Evolutionary conservation across 2,329 filamentous ascomycete species (phyloP), one percentile per base, ranked within the genome.

Genomic region (Clonostachys byssicola): DNA sequence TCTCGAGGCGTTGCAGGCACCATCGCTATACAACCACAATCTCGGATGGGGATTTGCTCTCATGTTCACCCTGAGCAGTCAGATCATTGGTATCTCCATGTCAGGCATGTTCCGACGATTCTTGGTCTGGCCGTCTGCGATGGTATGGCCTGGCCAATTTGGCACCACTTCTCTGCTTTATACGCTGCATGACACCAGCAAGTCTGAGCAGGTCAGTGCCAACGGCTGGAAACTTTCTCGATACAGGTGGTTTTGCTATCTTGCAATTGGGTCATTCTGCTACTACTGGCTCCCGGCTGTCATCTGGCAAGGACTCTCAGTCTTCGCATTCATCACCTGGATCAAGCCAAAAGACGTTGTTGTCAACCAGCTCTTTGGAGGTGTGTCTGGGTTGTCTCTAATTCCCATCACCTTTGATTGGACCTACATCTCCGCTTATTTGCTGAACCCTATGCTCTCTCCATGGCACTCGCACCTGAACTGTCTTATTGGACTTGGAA

Each of bases 321-420:
- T 76, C 34, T 85, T 85, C 56, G 77, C 78, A 30, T 85, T 79
- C 63, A 67, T 77, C 12, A 78, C 76, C 35, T 85, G 83, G 81
- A 80, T 83, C 52, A 75, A 74, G 10, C 83, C 84, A 3, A 71
- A 82, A 34, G 84, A 78, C 50, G 66, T 80, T 3, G 61, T 81
- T 13, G 65, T 86, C 49, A 87, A 87, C 58, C 82, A 86, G 57
- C 57, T 87, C 7, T 86, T 86, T 49, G 83, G 83, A 5, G 81
- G 80, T 6, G 72, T 72, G 47, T 77, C 77, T 6, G 83, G 83
- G 1, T 64, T 86, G 5, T 81, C 78, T 1, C 64, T 88, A 12
- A 69, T 86, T 23, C 83, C 83, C 12, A 73, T 86, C 13, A 85
- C 82, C 0, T 81, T 88, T 48, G 83, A 87, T 62, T 87, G 84